A percentile compares a stretch with the other conserved stretches of the same genome.
phyloP scores from a whole-genome alignment of 2,329 filamentous ascomycete species.

The Fusarium humuli region DNA sequence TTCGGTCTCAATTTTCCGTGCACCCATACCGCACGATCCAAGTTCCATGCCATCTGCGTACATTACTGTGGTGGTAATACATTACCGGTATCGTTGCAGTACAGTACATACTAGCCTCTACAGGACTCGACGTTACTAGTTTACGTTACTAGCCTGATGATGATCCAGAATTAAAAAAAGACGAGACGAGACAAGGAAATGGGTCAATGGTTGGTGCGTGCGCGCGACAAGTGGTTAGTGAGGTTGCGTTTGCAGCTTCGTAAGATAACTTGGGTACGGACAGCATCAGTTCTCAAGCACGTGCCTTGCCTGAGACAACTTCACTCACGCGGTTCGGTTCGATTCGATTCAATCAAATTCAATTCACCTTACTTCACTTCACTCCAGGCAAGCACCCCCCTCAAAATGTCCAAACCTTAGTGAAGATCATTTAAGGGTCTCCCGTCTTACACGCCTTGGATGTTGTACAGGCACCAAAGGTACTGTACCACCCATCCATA shows the following conservation, averaged over 20 bases:
- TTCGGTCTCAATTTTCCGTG: background rate
- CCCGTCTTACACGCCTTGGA: constrained; percentile 19
- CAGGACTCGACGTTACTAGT: constrained; percentile 7
- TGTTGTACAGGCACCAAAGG: background rate
- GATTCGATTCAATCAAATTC: background rate
- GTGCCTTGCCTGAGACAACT: constrained; percentile 18
- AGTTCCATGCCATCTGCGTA: background rate
- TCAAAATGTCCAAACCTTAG: constrained; percentile 11
- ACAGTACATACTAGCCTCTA: constrained; percentile 3
- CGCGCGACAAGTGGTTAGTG: constrained; percentile 1
- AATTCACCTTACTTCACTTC: background rate
- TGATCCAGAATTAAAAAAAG: constrained; percentile 6
- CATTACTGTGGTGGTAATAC: background rate
- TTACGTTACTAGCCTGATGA: background rate
- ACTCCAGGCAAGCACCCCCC: background rate
- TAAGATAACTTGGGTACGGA: background rate
- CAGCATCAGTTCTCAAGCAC: constrained; percentile 22
- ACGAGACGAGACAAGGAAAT: background rate
- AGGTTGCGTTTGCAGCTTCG: constrained; percentile 11
- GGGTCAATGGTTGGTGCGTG: background rate
- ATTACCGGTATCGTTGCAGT: constrained; percentile 1
- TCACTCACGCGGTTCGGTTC: background rate
- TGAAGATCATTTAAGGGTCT: constrained; percentile 27
- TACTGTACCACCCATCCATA: background rate
- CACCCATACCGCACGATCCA: background rate